Conservation (phyloP, 2,329 filamentous ascomycete genomes). For the Monilinia vaccinii-corymbosi region DNA sequence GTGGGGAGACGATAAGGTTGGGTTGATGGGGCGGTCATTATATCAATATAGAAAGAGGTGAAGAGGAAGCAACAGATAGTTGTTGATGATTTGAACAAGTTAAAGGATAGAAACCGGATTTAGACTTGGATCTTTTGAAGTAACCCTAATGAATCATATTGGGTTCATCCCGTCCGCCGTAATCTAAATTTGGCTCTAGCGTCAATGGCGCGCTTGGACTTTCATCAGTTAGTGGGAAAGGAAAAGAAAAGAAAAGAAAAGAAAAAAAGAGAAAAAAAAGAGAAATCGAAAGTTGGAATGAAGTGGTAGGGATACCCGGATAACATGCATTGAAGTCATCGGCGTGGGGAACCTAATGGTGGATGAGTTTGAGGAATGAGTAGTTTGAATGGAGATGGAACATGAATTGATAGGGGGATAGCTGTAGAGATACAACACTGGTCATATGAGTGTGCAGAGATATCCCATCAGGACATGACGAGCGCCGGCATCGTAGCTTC, state of each 20-base stretch:
- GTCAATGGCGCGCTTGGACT: background rate
- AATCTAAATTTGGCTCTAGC: background rate
- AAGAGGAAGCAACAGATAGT: background rate
- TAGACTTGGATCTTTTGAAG: background rate
- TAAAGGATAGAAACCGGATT: background rate
- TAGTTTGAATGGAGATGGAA: background rate
- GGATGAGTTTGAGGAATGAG: background rate
- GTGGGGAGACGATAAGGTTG: background rate
- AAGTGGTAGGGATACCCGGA: background rate
- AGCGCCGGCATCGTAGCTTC: fast-evolving
- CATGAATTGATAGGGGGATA: too few relatives aligned
- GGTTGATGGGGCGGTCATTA: background rate
- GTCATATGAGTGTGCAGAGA: too few relatives aligned
- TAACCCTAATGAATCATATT: background rate
- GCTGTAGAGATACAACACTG: background rate
- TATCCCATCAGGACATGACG: background rate
- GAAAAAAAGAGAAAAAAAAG: too few relatives aligned
- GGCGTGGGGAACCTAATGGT: too few relatives aligned
- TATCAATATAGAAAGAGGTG: background rate
- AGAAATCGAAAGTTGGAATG: background rate
- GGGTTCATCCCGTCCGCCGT: background rate
- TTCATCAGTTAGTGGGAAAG: background rate
- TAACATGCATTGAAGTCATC: background rate
- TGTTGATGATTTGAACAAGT: background rate
- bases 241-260: background rate